A percentile compares a stretch with the other conserved stretches of the same genome.
These are phyloP conservation scores for Elymus sibiricus DNA, from an alignment of 176 grass and related monocot genomes.

Conservation along the genomic window DNA sequence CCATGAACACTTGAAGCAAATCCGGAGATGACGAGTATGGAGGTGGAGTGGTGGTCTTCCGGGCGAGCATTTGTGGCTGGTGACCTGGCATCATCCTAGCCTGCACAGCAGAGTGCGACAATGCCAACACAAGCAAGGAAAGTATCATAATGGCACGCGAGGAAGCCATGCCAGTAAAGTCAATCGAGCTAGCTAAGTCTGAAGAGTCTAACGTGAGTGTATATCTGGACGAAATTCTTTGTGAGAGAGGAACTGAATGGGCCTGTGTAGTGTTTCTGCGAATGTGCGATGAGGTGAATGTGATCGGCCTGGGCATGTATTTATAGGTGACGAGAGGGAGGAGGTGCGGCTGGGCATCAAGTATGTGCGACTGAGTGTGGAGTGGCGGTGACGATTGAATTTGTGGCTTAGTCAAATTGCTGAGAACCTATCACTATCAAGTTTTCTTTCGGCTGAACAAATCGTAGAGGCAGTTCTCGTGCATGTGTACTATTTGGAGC, in stretches of 20 bases:
- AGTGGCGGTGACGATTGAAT: slow-evolving; percentile 4
- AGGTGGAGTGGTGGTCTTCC: not conserved
- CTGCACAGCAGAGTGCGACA: not conserved
- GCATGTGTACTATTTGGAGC: not conserved
- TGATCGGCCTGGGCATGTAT: slow-evolving; percentile 10
- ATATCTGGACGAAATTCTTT: not conserved
- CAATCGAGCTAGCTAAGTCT: not conserved
- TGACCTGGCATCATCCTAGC: slow-evolving; percentile 36
- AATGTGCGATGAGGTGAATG: slow-evolving; percentile 16
- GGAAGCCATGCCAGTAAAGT: slow-evolving; percentile 26
- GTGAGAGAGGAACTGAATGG: slow-evolving; percentile 1
- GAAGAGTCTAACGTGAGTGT: not conserved
- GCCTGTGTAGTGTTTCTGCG: not conserved
- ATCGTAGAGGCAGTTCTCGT: not conserved
- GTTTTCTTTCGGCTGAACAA: not conserved
- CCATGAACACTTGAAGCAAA: not conserved
- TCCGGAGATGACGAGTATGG: too few species aligned
- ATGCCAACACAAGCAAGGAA: slow-evolving; percentile 26
- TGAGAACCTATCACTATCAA: not conserved
- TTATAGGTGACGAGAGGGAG: slow-evolving; percentile 22
- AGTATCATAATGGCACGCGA: slow-evolving; percentile 22
- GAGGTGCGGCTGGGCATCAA: slow-evolving; percentile 2
- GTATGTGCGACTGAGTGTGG: not conserved
- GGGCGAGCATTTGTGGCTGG: not conserved
- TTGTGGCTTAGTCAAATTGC: slow-evolving; percentile 26